Percentiles rank a stretch among this genome's conserved stretches.
These are phyloP conservation scores for Cercospora sojina DNA, from an alignment of 2,329 filamentous ascomycete genomes.

Conservation along the genomic window DNA sequence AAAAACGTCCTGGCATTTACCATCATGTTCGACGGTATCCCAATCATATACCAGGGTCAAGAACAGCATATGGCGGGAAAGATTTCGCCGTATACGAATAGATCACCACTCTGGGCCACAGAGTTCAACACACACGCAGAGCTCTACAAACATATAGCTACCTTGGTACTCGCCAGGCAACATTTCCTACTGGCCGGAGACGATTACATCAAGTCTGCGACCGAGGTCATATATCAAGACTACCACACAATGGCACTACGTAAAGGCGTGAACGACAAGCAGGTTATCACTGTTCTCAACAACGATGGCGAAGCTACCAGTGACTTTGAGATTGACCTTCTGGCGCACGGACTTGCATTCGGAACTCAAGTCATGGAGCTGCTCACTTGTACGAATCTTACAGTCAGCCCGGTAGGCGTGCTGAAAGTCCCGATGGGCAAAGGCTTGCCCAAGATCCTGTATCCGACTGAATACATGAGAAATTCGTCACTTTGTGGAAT, in stretches of 20 bases:
- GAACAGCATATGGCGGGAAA: constrained; percentile 44
- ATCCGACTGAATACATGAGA: constrained; percentile 30
- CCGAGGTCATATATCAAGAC: constrained; percentile 47
- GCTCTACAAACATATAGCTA: constrained; percentile 44
- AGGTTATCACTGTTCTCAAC: constrained; percentile 48
- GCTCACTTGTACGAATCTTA: constrained; percentile 36
- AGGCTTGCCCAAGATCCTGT: constrained; percentile 40
- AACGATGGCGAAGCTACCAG: constrained; percentile 42
- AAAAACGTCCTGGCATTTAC: constrained; percentile 43
- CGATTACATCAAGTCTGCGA: constrained; percentile 45
- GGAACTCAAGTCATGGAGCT: constrained; percentile 37
- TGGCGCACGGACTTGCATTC: constrained; percentile 33
- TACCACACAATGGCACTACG: constrained; percentile 47
- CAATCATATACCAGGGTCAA: constrained; percentile 46
- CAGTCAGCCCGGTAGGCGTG: constrained; percentile 29
- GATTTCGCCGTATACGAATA: constrained; percentile 36
- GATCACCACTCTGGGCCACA: constrained; percentile 42
- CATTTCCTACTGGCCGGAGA: constrained; percentile 42
- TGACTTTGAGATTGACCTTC: constrained; percentile 38
- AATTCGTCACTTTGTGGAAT: constrained; percentile 32
- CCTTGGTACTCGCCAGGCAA: constrained; percentile 46
- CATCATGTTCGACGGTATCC: constrained; percentile 45
- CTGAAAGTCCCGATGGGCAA: constrained; percentile 37
- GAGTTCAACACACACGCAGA: constrained; percentile 42
- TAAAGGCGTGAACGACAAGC: constrained; percentile 42